phyloP scores from a whole-genome alignment of 1,284 basidiomycete species.

The Ceratobasidium theobromae region DNA sequence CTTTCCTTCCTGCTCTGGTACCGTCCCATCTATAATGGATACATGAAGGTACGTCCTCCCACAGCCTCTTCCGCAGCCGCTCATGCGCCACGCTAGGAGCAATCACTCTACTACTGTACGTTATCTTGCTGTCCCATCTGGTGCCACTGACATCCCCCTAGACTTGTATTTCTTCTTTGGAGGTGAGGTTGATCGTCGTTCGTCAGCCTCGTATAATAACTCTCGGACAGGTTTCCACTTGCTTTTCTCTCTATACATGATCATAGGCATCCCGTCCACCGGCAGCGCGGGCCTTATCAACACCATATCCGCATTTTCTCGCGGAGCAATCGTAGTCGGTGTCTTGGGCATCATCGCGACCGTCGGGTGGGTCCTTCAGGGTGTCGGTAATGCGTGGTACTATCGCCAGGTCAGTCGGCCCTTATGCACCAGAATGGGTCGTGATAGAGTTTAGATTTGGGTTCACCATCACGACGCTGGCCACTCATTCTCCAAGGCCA shows the following conservation, averaged over 20 bases:
- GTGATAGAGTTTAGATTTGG: slow-evolving; percentile 87
- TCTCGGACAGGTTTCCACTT: slow-evolving; percentile 68
- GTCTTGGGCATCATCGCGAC: slow-evolving; percentile 79
- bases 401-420: slow-evolving; percentile 64
- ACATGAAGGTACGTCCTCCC: slow-evolving; percentile 76
- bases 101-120: slow-evolving; percentile 82
- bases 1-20: slow-evolving; percentile 92
- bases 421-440: too few species aligned
- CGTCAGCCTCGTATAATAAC: background rate
- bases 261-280: slow-evolving; percentile 81
- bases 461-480: slow-evolving; percentile 78
- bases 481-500: slow-evolving; percentile 78
- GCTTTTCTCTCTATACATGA: slow-evolving; percentile 86
- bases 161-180: slow-evolving; percentile 95
- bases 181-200: slow-evolving; percentile 46
- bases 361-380: slow-evolving; percentile 86
- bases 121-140: slow-evolving; percentile 1
- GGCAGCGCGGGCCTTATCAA: slow-evolving; percentile 95
- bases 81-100: slow-evolving; percentile 55
- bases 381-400: slow-evolving; percentile 77
- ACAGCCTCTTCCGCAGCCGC: background rate
- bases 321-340: slow-evolving; percentile 65
- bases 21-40: slow-evolving; percentile 93
- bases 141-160: slow-evolving; percentile 43
- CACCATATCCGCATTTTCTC: slow-evolving; percentile 76